Conservation (phyloP, 2,329 filamentous ascomycete genomes). For the Trichoderma koningiopsis region DNA sequence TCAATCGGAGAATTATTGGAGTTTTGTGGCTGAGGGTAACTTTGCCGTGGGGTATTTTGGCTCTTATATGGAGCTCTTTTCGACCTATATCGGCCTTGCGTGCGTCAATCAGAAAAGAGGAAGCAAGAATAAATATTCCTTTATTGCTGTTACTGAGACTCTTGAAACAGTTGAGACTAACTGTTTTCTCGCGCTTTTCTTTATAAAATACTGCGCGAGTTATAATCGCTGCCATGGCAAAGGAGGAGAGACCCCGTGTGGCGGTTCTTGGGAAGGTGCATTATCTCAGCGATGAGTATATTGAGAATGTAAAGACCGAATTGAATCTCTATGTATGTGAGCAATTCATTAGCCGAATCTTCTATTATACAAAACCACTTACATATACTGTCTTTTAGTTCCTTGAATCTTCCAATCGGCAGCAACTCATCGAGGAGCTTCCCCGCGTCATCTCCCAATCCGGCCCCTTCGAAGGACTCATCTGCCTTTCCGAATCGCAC, state of each 20-base stretch:
- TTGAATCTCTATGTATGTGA: constrained; percentile 28
- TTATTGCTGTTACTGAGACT: not conserved
- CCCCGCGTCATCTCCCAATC: constrained; percentile 39
- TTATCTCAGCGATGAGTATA: constrained; percentile 44
- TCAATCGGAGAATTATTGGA: not conserved
- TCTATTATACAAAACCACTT: not conserved
- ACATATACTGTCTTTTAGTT: constrained; percentile 24
- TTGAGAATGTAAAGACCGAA: constrained; percentile 42
- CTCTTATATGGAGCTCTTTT: not conserved
- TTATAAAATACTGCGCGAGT: not conserved
- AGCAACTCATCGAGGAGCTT: constrained; percentile 41
- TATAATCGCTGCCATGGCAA: not conserved
- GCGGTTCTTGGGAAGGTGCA: constrained; percentile 46
- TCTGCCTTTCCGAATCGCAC: constrained; percentile 53
- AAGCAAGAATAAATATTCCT: not conserved
- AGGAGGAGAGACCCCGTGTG: constrained; percentile 42
- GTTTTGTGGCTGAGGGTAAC: not conserved
- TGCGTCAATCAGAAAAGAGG: not conserved
- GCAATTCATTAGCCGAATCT: not conserved
- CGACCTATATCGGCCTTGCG: not conserved
- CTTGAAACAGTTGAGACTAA: too few species aligned
- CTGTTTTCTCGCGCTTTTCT: not conserved
- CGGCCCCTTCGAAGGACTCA: constrained; percentile 50
- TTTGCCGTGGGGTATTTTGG: not conserved
- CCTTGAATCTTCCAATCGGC: constrained; percentile 42